Percentiles rank a stretch among this genome's conserved stretches.
Evolutionary conservation across 352 stramenopile species (phyloP).

Genomic region (Globisporangium irregulare): DNA sequence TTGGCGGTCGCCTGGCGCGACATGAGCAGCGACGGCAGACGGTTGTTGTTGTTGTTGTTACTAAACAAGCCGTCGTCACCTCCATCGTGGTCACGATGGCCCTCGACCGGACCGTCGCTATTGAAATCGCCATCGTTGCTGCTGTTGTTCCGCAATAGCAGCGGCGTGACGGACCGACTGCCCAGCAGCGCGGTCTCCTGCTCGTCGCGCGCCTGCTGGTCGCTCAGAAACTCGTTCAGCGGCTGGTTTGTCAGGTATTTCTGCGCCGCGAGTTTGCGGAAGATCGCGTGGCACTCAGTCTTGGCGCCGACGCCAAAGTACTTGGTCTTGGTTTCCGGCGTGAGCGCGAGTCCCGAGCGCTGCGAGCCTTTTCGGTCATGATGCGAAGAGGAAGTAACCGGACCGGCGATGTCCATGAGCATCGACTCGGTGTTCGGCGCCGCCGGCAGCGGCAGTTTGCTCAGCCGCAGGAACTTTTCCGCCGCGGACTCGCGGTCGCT

Average conservation of each 20-base stretch:
- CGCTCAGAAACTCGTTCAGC: constrained; percentile 48
- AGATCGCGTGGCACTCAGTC: constrained; percentile 57
- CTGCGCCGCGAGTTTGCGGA: constrained; percentile 61
- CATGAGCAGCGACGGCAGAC: not conserved
- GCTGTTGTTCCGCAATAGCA: not conserved
- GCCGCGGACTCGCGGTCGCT: constrained; percentile 40
- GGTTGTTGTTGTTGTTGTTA: not conserved
- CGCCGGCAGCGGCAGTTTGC: constrained; percentile 43
- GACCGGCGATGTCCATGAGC: constrained; percentile 24
- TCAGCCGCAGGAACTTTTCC: constrained; percentile 67
- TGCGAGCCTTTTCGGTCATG: constrained; percentile 25
- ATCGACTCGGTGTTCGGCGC: constrained; percentile 26
- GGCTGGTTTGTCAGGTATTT: constrained; percentile 58
- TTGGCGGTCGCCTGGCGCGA: not conserved
- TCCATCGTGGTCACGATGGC: not conserved
- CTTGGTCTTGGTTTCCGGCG: constrained; percentile 54
- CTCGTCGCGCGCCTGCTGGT: constrained; percentile 30
- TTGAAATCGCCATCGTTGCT: not conserved
- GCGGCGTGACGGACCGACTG: constrained; percentile 7
- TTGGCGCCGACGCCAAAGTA: constrained; percentile 58
- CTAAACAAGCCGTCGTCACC: not conserved
- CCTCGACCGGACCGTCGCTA: not conserved
- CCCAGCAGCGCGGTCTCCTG: constrained; percentile 17
- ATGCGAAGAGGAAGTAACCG: not conserved
- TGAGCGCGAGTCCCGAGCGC: constrained; percentile 32